Percentiles rank a stretch among this genome's conserved stretches.
These are phyloP conservation scores for Fusarium brachygibbosum DNA, from an alignment of 2,329 filamentous ascomycete genomes.

Conservation along the genomic window DNA sequence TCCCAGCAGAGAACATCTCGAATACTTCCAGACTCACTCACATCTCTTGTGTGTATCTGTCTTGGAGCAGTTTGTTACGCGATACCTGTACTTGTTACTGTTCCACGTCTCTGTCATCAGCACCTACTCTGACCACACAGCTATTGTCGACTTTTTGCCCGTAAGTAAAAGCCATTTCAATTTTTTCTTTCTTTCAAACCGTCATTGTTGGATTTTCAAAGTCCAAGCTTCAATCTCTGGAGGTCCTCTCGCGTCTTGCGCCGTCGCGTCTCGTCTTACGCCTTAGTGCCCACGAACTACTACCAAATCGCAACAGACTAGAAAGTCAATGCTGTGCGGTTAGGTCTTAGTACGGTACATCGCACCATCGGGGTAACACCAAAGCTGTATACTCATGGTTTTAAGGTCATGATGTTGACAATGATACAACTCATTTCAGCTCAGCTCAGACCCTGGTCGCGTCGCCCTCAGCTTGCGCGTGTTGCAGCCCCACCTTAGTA, in stretches of 20 bases:
- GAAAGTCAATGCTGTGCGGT: neutral
- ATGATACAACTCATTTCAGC: conserved; percentile 31
- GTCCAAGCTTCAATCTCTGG: conserved; percentile 20
- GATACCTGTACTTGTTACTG: conserved; percentile 45
- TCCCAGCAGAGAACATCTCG: conserved; percentile 41
- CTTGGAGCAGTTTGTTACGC: conserved; percentile 44
- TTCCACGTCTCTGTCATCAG: conserved; percentile 24
- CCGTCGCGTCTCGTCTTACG: conserved; percentile 32
- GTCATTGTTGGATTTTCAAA: conserved; percentile 26
- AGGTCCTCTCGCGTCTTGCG: conserved; percentile 33
- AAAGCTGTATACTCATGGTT: conserved; percentile 9
- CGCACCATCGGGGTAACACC: neutral
- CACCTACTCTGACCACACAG: conserved; percentile 40
- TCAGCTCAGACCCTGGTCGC: conserved; percentile 46
- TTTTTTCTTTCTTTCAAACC: conserved; percentile 28
- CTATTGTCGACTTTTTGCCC: conserved; percentile 51
- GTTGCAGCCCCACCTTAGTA: conserved; percentile 45
- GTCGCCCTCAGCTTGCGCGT: conserved; percentile 45
- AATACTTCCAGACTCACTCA: conserved; percentile 44
- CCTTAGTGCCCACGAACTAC: conserved; percentile 3
- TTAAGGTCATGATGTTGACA: conserved; percentile 27
- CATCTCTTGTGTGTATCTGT: conserved; percentile 48
- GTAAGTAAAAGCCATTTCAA: conserved; percentile 52
- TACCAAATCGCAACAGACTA: neutral
- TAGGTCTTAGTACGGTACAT: neutral